Conservation (phyloP, 148 eudicot genomes). For the Amaranthus hypochondriacus region DNA sequence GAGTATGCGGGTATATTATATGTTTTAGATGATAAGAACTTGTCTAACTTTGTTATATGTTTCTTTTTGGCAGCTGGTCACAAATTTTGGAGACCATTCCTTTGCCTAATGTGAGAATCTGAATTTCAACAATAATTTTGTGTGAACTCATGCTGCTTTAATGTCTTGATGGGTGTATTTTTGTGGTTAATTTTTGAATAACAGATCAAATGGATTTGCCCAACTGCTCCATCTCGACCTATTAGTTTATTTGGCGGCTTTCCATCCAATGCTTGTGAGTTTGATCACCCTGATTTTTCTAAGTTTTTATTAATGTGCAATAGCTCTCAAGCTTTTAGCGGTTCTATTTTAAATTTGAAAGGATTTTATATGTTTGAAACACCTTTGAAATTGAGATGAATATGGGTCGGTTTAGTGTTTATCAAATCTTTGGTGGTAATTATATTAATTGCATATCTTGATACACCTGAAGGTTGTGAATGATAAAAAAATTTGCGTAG, state of each 20-base stretch:
- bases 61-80: slow-evolving; percentile 72
- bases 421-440: neutral
- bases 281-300: slow-evolving; percentile 5
- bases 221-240: slow-evolving; percentile 84
- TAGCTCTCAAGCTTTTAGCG: neutral
- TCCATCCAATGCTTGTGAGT: slow-evolving; percentile 93
- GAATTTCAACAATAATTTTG: neutral
- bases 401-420: neutral
- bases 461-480: neutral
- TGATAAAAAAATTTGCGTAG: neutral
- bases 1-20: too few relatives aligned
- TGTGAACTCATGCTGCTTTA: neutral
- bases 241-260: slow-evolving; percentile 85
- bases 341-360: neutral
- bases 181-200: slow-evolving; percentile 18
- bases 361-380: neutral
- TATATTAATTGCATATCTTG: neutral
- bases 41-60: slow-evolving; percentile 12
- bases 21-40: slow-evolving; percentile 3
- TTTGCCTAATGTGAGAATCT: slow-evolving; percentile 84
- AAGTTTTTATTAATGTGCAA: neutral
- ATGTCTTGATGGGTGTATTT: slow-evolving; percentile 10
- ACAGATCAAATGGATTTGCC: slow-evolving; percentile 98
- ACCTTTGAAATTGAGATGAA: neutral
- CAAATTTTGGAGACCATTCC: slow-evolving; percentile 90